These are phyloP conservation scores for Xylariaceae sp. DNA, from an alignment of 2,329 filamentous ascomycete genomes.

Conservation along the genomic window DNA sequence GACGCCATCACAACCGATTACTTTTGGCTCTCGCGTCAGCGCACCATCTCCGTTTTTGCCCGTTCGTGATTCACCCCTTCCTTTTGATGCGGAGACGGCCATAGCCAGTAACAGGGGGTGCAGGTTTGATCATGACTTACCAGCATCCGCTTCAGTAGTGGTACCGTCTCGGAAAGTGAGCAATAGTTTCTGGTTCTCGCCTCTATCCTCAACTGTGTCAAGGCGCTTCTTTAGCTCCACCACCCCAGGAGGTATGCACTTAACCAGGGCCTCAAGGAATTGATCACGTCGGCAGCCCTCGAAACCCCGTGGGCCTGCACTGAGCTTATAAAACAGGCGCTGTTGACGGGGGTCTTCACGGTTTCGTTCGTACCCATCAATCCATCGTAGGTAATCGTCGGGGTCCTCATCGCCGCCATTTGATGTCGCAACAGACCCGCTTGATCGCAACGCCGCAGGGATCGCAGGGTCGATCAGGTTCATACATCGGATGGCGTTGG, in stretches of 20 bases:
- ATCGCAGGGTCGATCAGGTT: conserved; percentile 30
- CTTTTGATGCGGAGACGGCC: too few relatives aligned
- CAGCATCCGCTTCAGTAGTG: conserved; percentile 42
- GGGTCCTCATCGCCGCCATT: conserved; percentile 16
- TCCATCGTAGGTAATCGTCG: conserved; percentile 31
- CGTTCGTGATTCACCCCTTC: background rate
- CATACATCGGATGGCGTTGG: conserved; percentile 33
- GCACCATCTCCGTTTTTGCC: conserved; percentile 30
- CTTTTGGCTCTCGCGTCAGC: conserved; percentile 34
- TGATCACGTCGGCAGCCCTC: conserved; percentile 50
- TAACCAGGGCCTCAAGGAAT: conserved; percentile 55
- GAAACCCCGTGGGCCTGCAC: conserved; percentile 18
- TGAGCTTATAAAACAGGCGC: conserved; percentile 23
- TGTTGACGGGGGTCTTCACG: conserved; percentile 22
- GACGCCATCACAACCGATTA: conserved; percentile 54
- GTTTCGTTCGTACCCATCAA: conserved; percentile 31
- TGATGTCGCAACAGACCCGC: conserved; percentile 23
- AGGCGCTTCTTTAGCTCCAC: conserved; percentile 50
- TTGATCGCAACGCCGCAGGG: conserved; percentile 26
- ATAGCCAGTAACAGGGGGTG: too few relatives aligned
- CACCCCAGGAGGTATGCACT: conserved; percentile 50
- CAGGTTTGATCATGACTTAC: conserved; percentile 18
- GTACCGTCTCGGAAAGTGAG: conserved; percentile 52
- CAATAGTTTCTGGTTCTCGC: conserved; percentile 37
- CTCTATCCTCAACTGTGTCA: conserved; percentile 35